Percentiles rank a stretch among this genome's conserved stretches.
phyloP scores from a whole-genome alignment of 495 filamentous ascomycete genomes.

The Penicillium subrubescens region DNA sequence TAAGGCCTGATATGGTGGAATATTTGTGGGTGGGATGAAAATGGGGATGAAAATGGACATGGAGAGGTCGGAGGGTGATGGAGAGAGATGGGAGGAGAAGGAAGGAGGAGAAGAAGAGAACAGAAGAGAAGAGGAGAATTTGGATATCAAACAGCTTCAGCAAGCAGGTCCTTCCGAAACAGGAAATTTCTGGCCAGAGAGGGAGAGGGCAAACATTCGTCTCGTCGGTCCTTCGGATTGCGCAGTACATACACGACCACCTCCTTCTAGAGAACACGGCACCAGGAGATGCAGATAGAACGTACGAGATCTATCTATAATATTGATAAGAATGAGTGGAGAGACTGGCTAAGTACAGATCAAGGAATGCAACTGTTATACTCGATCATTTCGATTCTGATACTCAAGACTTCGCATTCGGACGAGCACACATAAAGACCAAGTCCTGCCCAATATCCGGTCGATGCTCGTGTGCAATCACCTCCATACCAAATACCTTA shows the following conservation, averaged over 20 bases:
- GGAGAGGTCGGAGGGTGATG: background rate
- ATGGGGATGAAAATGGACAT: background rate
- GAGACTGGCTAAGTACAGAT: background rate
- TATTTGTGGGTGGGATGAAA: background rate
- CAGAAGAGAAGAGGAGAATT: background rate
- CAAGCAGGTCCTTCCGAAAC: background rate
- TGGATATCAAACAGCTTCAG: background rate
- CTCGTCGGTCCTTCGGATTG: background rate
- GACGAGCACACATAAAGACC: conserved; percentile 29
- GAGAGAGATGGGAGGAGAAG: background rate
- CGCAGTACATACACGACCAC: background rate
- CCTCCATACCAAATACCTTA: conserved; percentile 47
- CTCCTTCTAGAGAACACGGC: background rate
- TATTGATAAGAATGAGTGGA: background rate
- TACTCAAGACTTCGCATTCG: conserved; percentile 10
- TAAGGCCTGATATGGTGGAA: background rate
- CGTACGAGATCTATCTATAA: background rate
- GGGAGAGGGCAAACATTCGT: background rate
- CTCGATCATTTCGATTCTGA: background rate
- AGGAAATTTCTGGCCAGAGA: background rate
- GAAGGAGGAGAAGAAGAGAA: background rate
- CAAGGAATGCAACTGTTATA: background rate
- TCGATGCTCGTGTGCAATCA: conserved; percentile 32
- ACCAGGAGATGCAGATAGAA: too few species aligned
- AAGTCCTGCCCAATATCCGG: conserved; percentile 25